Evolutionary conservation across 2,329 filamentous ascomycete genomes (phyloP).

Genomic region (Stachybotrys echinatus): DNA sequence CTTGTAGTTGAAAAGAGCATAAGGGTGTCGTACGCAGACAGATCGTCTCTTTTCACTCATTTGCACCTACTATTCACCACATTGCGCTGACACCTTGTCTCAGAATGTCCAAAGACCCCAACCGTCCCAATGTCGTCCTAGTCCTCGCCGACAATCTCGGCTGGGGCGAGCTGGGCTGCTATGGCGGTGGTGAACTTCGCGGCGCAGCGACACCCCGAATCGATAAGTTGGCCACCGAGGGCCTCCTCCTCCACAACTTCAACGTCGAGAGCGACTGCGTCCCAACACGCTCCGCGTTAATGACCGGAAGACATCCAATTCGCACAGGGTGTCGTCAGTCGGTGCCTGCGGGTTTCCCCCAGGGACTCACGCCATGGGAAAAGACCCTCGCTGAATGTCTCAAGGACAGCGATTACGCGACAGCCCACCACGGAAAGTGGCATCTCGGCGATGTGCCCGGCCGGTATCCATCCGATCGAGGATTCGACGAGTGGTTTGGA

Average conservation of each 20-base stretch:
- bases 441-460: slow-evolving; percentile 27
- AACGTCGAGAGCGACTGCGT: slow-evolving; percentile 32
- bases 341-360: slow-evolving; percentile 25
- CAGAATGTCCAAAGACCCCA: slow-evolving; percentile 12
- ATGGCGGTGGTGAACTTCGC: slow-evolving; percentile 24
- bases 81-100: too few species aligned
- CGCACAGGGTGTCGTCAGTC: slow-evolving; percentile 26
- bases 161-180: slow-evolving; percentile 29
- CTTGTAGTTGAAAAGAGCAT: too few species aligned
- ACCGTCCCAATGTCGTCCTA: slow-evolving; percentile 23
- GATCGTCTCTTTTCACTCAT: too few species aligned
- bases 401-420: slow-evolving; percentile 19
- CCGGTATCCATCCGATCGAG: slow-evolving; percentile 26
- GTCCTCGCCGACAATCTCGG: slow-evolving; percentile 30
- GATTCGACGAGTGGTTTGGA: slow-evolving; percentile 31
- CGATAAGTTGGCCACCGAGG: slow-evolving; percentile 23
- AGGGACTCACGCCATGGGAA: slow-evolving; percentile 26
- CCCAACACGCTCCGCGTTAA: slow-evolving; percentile 25
- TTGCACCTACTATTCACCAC: too few species aligned
- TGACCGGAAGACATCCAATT: slow-evolving; percentile 29
- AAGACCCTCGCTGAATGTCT: slow-evolving; percentile 23
- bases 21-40: too few species aligned
- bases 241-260: slow-evolving; percentile 27
- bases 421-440: slow-evolving; percentile 29
- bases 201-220: slow-evolving; percentile 27